These are phyloP conservation scores for Marasmius sp. DNA, from an alignment of 1,284 basidiomycete species.

Conservation along the genomic window DNA sequence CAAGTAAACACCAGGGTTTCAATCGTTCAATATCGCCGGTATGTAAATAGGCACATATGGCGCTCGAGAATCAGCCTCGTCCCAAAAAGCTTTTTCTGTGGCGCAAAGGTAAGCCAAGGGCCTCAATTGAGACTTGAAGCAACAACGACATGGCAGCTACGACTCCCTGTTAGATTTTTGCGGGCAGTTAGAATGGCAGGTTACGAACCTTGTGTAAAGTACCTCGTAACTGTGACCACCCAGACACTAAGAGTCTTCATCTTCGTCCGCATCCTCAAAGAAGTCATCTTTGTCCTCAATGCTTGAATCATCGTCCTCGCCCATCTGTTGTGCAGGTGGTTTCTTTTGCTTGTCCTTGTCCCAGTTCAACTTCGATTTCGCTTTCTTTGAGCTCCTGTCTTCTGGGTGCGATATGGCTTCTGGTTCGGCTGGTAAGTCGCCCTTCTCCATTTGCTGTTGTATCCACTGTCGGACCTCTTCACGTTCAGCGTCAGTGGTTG, in stretches of 20 bases:
- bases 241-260: conserved; percentile 11
- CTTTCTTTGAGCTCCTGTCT: conserved; percentile 8
- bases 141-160: background rate
- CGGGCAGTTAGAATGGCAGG: no score
- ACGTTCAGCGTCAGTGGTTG: conserved; percentile 47
- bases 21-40: no score
- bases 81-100: background rate
- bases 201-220: no score
- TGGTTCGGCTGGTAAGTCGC: conserved; percentile 61
- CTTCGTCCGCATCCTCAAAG: conserved; percentile 39
- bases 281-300: conserved; percentile 42
- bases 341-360: conserved; percentile 13
- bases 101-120: background rate
- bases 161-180: background rate
- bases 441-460: conserved; percentile 60
- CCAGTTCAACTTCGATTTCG: conserved; percentile 16
- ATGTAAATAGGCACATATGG: no score
- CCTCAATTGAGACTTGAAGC: background rate
- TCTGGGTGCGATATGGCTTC: conserved; percentile 39
- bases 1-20: no score
- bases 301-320: conserved; percentile 10
- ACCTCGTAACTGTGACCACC: no score
- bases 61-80: background rate
- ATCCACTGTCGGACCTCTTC: conserved; percentile 65
- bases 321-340: conserved; percentile 2